Evolutionary conservation across 805 yeast genomes (phyloP).

Genomic region (Candida sithepensis): DNA sequence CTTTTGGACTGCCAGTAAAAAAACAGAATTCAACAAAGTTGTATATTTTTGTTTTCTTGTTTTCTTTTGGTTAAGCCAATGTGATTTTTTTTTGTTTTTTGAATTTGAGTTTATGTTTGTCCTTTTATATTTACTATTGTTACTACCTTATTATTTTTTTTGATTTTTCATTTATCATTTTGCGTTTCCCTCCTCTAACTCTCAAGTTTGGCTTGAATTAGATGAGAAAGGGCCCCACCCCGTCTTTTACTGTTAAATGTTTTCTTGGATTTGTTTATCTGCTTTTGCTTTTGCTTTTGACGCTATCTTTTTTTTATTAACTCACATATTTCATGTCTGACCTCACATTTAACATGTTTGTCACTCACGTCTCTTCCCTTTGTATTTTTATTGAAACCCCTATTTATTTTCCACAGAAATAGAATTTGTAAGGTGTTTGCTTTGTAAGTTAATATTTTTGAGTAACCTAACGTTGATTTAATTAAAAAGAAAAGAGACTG

Average conservation of each 20-base stretch:
- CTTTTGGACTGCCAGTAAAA: neutral
- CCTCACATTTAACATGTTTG: too few species aligned
- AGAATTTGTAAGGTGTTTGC: too few species aligned
- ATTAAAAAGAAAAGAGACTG: too few species aligned
- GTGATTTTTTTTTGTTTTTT: neutral
- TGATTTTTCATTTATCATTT: neutral
- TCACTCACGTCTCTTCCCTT: neutral
- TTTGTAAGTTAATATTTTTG: too few species aligned
- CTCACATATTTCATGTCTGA: neutral
- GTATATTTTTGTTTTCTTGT: neutral
- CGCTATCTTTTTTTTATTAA: neutral
- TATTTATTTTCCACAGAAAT: too few species aligned
- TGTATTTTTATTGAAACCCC: neutral
- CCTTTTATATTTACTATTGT: neutral
- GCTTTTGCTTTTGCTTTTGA: neutral
- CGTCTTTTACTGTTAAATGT: neutral
- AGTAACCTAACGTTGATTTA: too few species aligned
- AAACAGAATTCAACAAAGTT: neutral
- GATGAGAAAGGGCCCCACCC: neutral
- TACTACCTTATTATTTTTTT: neutral
- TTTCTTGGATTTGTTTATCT: neutral
- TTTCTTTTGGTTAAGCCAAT: neutral
- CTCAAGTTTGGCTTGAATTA: neutral
- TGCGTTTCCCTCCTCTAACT: neutral
- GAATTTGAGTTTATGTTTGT: neutral